A percentile compares a stretch with the other conserved stretches of the same genome.
Evolutionary conservation across 2,329 filamentous ascomycete genomes (phyloP).

Genomic region (Helicocarpus griseus): DNA sequence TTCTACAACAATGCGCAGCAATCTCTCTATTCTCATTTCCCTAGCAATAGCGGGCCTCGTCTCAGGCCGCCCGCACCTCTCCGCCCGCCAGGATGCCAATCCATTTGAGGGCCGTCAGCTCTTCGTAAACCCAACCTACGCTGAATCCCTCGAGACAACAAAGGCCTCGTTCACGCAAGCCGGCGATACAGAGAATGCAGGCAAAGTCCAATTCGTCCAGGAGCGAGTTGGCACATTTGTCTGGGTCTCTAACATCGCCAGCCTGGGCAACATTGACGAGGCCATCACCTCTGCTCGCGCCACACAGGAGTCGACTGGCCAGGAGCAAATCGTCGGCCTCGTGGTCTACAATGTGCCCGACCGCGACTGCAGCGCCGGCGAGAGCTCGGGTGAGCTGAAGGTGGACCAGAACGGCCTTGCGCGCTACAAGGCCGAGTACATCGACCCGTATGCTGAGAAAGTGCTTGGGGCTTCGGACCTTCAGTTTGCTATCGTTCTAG

Average conservation of each 20-base stretch:
- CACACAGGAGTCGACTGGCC: conserved; percentile 40
- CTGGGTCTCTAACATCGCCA: conserved; percentile 45
- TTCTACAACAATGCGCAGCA: neutral
- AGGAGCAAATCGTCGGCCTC: conserved; percentile 39
- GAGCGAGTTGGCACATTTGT: conserved; percentile 44
- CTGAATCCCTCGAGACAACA: conserved; percentile 45
- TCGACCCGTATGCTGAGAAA: conserved; percentile 44
- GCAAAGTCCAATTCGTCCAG: conserved; percentile 36
- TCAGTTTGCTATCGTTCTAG: conserved; percentile 45
- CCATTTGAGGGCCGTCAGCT: conserved; percentile 41
- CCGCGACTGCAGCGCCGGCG: conserved; percentile 53
- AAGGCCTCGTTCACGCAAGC: conserved; percentile 53
- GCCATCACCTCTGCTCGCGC: conserved; percentile 31
- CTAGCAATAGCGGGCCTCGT: neutral
- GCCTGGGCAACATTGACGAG: conserved; percentile 38
- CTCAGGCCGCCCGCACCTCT: neutral
- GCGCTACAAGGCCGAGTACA: conserved; percentile 43
- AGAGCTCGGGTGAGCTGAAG: conserved; percentile 53
- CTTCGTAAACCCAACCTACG: conserved; percentile 45
- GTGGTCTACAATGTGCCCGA: conserved; percentile 57
- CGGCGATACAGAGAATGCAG: conserved; percentile 27
- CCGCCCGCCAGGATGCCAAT: conserved; percentile 22
- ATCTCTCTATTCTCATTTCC: neutral
- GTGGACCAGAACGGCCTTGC: conserved; percentile 44
- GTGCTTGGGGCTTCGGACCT: conserved; percentile 46